A percentile compares a stretch with the other conserved stretches of the same genome.
phyloP scores from a whole-genome alignment of 805 yeast genomes.

The Spathaspora arborariae region DNA sequence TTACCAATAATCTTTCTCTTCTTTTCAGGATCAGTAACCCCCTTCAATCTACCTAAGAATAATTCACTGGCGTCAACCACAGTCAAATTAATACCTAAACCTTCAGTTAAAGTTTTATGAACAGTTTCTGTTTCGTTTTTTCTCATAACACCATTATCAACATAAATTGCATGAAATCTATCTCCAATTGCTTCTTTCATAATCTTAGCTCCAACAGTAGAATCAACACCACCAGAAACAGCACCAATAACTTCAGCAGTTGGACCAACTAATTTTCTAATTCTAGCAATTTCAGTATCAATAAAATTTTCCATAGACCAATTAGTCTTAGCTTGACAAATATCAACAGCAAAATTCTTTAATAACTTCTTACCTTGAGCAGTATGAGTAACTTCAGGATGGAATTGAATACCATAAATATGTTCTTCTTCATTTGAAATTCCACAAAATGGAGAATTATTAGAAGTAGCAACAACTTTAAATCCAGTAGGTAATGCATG shows the following conservation, averaged over 20 bases:
- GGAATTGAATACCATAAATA: slow-evolving; percentile 96
- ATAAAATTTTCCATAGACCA: slow-evolving; percentile 99
- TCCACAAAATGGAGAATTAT: slow-evolving; percentile 94
- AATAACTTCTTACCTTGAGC: slow-evolving; percentile 82
- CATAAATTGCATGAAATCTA: slow-evolving; percentile 96
- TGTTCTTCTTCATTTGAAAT: slow-evolving; percentile 68
- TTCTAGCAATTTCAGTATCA: slow-evolving; percentile 93
- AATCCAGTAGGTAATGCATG: slow-evolving; percentile 86
- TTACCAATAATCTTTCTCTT: slow-evolving; percentile 98
- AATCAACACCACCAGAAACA: slow-evolving; percentile 98
- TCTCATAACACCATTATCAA: slow-evolving; percentile 97
- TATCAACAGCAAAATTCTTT: slow-evolving; percentile 87
- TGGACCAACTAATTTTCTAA: slow-evolving; percentile 89
- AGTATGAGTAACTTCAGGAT: slow-evolving; percentile 98
- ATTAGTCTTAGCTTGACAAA: slow-evolving; percentile 82
- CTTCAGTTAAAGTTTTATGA: slow-evolving; percentile 83
- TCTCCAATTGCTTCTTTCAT: slow-evolving; percentile 98
- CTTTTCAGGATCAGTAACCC: slow-evolving; percentile 97
- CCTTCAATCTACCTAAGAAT: slow-evolving; percentile 81
- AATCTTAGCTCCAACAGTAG: slow-evolving; percentile 97
- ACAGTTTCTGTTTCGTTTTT: slow-evolving; percentile 87
- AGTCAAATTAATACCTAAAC: slow-evolving; percentile 90
- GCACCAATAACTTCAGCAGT: slow-evolving; percentile 99
- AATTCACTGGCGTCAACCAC: slow-evolving; percentile 93
- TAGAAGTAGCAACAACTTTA: slow-evolving; percentile 85